These are phyloP conservation scores for Gossypium turneri DNA, from an alignment of 345 rosid species.

Conservation along the genomic window DNA sequence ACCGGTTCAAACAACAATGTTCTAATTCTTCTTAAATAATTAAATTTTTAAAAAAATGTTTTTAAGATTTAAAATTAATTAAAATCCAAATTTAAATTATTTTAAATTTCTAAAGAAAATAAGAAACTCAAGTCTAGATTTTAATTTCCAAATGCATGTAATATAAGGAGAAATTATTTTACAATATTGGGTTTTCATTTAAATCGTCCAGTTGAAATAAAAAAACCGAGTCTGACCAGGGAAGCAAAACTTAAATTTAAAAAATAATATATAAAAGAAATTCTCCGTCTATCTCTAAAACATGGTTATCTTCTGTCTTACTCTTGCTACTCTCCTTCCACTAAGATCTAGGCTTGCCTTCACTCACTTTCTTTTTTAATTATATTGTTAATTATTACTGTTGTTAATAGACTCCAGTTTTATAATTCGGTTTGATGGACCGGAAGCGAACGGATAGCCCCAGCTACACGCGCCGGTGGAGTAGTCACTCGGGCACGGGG, in stretches of 20 bases:
- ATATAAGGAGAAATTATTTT: too few species aligned
- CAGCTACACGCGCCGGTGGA: conserved; percentile 72
- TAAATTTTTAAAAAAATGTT: too few species aligned
- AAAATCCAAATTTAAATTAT: too few species aligned
- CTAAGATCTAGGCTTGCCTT: conserved; percentile 15
- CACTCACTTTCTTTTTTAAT: background rate
- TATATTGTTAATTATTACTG: background rate
- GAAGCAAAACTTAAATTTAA: too few species aligned
- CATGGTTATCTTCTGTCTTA: background rate
- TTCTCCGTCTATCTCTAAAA: background rate
- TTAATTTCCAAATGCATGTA: too few species aligned
- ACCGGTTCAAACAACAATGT: fast-evolving
- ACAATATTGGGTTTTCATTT: too few species aligned
- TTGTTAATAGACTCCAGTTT: background rate
- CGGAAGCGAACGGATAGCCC: conserved; percentile 70
- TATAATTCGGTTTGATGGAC: conserved; percentile 42
- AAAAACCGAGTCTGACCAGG: too few species aligned
- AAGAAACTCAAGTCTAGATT: too few species aligned
- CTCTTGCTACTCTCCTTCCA: background rate
- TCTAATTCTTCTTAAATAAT: too few species aligned
- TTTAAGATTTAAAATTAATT: too few species aligned
- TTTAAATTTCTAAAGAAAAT: too few species aligned
- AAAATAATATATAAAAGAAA: background rate
- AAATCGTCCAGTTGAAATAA: too few species aligned
- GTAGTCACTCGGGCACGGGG: conserved; percentile 54